A percentile compares a stretch with the other conserved stretches of the same genome.
These are phyloP conservation scores for Warburgia ugandensis DNA, from an alignment of 164 flowering plant genomes.

Conservation along the genomic window DNA sequence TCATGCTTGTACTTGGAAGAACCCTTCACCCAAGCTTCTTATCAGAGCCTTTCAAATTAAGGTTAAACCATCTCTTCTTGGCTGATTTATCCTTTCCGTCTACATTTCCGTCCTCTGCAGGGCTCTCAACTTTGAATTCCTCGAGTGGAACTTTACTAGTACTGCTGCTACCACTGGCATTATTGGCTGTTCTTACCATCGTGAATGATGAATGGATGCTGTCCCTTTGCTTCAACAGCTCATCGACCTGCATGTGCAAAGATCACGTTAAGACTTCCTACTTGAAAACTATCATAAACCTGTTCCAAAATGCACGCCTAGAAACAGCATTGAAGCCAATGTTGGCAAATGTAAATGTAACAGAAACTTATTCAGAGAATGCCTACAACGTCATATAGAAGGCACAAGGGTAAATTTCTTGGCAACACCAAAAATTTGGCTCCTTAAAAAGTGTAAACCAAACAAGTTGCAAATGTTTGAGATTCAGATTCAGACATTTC, in stretches of 20 bases:
- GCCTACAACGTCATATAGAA: too few species aligned
- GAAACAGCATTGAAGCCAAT: too few species aligned
- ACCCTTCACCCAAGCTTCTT: constrained; percentile 39
- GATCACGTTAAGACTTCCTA: constrained; percentile 4
- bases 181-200: constrained; percentile 21
- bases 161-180: constrained; percentile 24
- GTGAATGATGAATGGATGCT: constrained; percentile 76
- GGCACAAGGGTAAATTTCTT: too few species aligned
- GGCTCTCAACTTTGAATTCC: constrained; percentile 50
- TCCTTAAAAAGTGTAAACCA: too few species aligned
- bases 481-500: too few species aligned
- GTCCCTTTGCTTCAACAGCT: constrained; percentile 82
- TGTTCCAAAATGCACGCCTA: too few species aligned
- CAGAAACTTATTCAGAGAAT: too few species aligned
- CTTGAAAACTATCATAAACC: too few species aligned
- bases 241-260: constrained; percentile 53
- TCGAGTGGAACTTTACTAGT: constrained; percentile 48
- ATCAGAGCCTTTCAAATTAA: constrained; percentile 69
- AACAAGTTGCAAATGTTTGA: too few species aligned
- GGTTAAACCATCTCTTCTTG: constrained; percentile 81
- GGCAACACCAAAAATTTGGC: too few species aligned
- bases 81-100: constrained; percentile 74
- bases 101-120: constrained; percentile 48
- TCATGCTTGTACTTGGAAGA: neutral
- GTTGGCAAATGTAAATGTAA: too few species aligned